phyloP scores from a whole-genome alignment of 2,329 filamentous ascomycete genomes.

The Exutisphaerella laricina region DNA sequence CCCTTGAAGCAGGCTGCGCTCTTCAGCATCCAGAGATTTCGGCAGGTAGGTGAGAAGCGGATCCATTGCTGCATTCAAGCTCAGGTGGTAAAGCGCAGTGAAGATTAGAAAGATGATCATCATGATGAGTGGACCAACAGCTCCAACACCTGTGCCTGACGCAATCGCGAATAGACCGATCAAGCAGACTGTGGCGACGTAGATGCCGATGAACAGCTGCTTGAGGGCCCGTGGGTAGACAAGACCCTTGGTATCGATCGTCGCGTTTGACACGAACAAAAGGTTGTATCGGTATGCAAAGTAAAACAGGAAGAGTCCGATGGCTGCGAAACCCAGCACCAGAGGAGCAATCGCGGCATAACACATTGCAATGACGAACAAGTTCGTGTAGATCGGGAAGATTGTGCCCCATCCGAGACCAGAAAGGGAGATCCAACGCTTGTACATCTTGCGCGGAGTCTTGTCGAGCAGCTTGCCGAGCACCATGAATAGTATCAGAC shows the following conservation, averaged over 20 bases:
- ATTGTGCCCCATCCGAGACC: slow-evolving; percentile 79
- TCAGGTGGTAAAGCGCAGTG: slow-evolving; percentile 68
- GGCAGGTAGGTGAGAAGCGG: slow-evolving; percentile 76
- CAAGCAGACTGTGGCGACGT: slow-evolving; percentile 72
- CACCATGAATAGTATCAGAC: slow-evolving; percentile 67
- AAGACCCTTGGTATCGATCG: slow-evolving; percentile 80
- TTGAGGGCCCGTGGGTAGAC: slow-evolving; percentile 83
- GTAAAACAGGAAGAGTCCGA: slow-evolving; percentile 76
- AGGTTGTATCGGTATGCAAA: slow-evolving; percentile 87
- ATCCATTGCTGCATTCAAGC: slow-evolving; percentile 64
- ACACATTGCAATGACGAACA: slow-evolving; percentile 67
- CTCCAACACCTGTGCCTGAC: slow-evolving; percentile 45
- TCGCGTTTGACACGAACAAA: slow-evolving; percentile 75
- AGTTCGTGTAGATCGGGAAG: slow-evolving; percentile 73
- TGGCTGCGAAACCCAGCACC: slow-evolving; percentile 72
- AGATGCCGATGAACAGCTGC: slow-evolving; percentile 77
- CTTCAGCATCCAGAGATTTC: slow-evolving; percentile 36
- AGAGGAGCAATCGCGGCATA: slow-evolving; percentile 85
- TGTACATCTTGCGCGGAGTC: slow-evolving; percentile 75
- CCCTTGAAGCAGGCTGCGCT: slow-evolving; percentile 32
- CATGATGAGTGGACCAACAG: slow-evolving; percentile 62
- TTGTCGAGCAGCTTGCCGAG: slow-evolving; percentile 68
- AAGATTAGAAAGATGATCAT: slow-evolving; percentile 74
- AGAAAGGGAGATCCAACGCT: slow-evolving; percentile 66
- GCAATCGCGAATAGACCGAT: slow-evolving; percentile 74